phyloP scores from a whole-genome alignment of 495 filamentous ascomycete species.

The Pyrenula massariospora region DNA sequence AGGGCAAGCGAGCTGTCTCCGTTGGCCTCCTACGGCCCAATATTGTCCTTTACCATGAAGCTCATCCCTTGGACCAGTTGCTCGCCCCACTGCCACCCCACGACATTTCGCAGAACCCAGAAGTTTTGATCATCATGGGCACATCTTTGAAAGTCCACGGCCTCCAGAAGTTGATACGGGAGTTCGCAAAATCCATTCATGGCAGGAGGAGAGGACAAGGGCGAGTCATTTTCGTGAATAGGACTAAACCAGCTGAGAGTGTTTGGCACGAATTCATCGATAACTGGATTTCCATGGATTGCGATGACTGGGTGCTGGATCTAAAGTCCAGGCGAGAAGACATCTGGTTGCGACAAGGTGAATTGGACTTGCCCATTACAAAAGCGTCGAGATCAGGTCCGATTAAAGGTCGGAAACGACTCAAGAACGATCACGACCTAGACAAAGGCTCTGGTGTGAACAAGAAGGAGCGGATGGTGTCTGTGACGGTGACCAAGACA shows the following conservation, averaged over 20 bases:
- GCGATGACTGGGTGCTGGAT: constrained; percentile 55
- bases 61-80: constrained; percentile 49
- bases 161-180: constrained; percentile 51
- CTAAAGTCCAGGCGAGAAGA: constrained; percentile 40
- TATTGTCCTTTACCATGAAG: constrained; percentile 61
- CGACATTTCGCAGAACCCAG: constrained; percentile 37
- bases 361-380: neutral
- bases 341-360: constrained; percentile 40
- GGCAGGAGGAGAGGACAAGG: constrained; percentile 29
- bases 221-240: constrained; percentile 58
- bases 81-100: constrained; percentile 1
- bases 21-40: constrained; percentile 55
- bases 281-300: constrained; percentile 60
- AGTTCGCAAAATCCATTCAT: constrained; percentile 61
- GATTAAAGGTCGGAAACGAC: neutral
- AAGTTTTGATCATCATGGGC: constrained; percentile 54
- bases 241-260: constrained; percentile 55
- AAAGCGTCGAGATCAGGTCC: neutral
- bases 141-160: constrained; percentile 61
- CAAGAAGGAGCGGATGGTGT: neutral
- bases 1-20: constrained; percentile 49
- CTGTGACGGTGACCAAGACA: neutral
- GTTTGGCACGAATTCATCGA: constrained; percentile 57
- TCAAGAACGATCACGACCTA: neutral
- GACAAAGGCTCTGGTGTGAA: neutral